A percentile compares a stretch with the other conserved stretches of the same genome.
These are phyloP conservation scores for Rhodomyrtus psidioides DNA, from an alignment of 441 rosid species.

Conservation along the genomic window DNA sequence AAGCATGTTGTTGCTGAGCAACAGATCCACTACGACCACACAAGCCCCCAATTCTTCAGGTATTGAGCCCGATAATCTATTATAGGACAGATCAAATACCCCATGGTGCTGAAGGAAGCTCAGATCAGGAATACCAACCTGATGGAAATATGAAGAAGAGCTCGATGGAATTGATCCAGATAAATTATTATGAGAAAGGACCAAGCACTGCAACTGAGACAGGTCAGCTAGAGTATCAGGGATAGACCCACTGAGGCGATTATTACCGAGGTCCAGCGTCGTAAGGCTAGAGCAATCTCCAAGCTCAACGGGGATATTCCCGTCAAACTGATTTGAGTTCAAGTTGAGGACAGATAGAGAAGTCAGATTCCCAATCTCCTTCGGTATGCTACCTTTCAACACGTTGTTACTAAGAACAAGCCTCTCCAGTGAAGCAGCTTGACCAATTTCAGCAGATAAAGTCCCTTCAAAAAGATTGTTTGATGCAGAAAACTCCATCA, in stretches of 20 bases:
- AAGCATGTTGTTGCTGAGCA: constrained; percentile 57
- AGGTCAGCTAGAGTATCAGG: constrained; percentile 48
- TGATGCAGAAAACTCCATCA: constrained; percentile 85
- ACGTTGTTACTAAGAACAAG: constrained; percentile 56
- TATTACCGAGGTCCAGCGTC: constrained; percentile 78
- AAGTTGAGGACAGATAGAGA: constrained; percentile 58
- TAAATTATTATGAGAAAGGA: constrained; percentile 67
- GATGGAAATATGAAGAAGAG: constrained; percentile 55
- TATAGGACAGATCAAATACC: constrained; percentile 68
- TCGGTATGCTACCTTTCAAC: constrained; percentile 49
- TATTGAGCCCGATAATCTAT: constrained; percentile 54
- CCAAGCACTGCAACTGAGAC: constrained; percentile 69
- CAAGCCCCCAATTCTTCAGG: constrained; percentile 72
- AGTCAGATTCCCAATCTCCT: constrained; percentile 60
- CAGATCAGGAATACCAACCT: constrained; percentile 52
- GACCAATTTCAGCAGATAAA: constrained; percentile 51
- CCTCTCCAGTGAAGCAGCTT: constrained; percentile 42
- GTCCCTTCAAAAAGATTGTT: constrained; percentile 56
- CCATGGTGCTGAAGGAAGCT: constrained; percentile 92
- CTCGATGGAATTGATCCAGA: constrained; percentile 63
- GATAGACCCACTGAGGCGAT: constrained; percentile 61
- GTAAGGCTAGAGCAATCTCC: constrained; percentile 61
- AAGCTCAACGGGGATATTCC: constrained; percentile 53
- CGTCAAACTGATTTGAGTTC: constrained; percentile 60
- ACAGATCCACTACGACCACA: constrained; percentile 50